Conservation (phyloP, 768 basidiomycete genomes). For the Hygrophorus russula region DNA sequence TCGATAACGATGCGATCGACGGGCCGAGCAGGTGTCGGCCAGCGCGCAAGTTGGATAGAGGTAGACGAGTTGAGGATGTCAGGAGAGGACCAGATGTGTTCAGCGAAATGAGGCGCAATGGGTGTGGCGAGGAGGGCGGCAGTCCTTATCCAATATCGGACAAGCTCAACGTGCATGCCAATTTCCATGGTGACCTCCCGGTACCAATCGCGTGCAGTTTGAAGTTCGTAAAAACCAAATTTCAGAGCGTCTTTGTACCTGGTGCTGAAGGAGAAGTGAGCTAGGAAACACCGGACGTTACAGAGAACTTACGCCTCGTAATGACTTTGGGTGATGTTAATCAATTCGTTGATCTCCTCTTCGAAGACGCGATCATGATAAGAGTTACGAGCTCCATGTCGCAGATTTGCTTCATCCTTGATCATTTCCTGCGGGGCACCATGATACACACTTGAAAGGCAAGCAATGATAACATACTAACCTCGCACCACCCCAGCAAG, state of each 20-base stretch:
- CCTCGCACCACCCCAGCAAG: constrained; percentile 85
- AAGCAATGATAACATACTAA: constrained; percentile 19
- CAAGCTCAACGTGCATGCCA: constrained; percentile 87
- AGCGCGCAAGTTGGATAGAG: constrained; percentile 75
- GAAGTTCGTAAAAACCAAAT: constrained; percentile 91
- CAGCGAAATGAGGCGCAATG: constrained; percentile 88
- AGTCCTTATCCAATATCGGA: constrained; percentile 73
- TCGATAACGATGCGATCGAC: constrained; percentile 62
- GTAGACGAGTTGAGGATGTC: constrained; percentile 55
- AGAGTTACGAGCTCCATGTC: constrained; percentile 57
- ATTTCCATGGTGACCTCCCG: constrained; percentile 81
- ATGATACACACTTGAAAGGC: constrained; percentile 3
- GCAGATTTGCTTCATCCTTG: constrained; percentile 56
- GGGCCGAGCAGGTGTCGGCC: constrained; percentile 57
- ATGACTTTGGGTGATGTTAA: constrained; percentile 68
- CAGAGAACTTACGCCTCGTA: constrained; percentile 64
- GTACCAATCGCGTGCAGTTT: constrained; percentile 90
- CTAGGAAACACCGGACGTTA: neutral
- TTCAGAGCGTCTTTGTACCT: constrained; percentile 95
- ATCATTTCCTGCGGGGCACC: constrained; percentile 57
- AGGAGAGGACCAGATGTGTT: constrained; percentile 67
- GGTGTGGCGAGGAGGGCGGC: constrained; percentile 78
- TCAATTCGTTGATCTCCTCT: constrained; percentile 80
- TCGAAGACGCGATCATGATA: constrained; percentile 89
- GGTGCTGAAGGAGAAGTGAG: constrained; percentile 36